A percentile compares a stretch with the other conserved stretches of the same genome.
These are phyloP conservation scores for Apostasia ramifera DNA, from an alignment of 106 monocot species.

Conservation along the genomic window DNA sequence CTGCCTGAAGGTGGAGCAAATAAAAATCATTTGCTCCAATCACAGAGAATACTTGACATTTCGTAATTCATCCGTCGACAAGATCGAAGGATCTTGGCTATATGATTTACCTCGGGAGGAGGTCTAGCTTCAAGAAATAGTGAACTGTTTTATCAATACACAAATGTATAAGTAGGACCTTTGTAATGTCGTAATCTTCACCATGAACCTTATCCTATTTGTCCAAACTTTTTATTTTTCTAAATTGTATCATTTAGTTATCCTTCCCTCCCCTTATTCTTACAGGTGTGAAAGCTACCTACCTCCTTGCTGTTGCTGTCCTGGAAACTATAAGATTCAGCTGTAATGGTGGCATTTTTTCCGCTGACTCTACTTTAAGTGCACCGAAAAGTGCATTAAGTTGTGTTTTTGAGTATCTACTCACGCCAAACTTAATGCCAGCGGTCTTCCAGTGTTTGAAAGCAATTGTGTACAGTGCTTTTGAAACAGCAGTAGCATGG, in stretches of 20 bases:
- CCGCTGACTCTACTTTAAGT: constrained; percentile 24
- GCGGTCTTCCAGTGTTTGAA: constrained; percentile 89
- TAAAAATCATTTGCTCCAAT: too few relatives aligned
- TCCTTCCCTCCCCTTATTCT: constrained; percentile 2
- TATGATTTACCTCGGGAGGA: too few relatives aligned
- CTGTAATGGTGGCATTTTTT: constrained; percentile 82
- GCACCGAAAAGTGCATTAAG: constrained; percentile 72
- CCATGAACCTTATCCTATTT: too few relatives aligned
- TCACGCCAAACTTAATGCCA: constrained; percentile 80
- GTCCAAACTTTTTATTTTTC: background rate
- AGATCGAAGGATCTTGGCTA: too few relatives aligned
- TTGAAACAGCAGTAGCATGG: constrained; percentile 82
- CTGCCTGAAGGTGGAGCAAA: too few relatives aligned
- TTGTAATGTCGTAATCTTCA: too few relatives aligned
- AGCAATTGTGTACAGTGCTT: constrained; percentile 76
- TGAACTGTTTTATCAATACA: too few relatives aligned
- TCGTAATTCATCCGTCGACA: too few relatives aligned
- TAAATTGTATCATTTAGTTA: constrained; percentile 3
- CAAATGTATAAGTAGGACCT: too few relatives aligned
- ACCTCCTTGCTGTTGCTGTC: constrained; percentile 87
- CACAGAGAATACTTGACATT: too few relatives aligned
- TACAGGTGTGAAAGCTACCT: constrained; percentile 95
- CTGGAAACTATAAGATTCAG: constrained; percentile 93
- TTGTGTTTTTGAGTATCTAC: constrained; percentile 94
- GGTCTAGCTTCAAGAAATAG: too few relatives aligned